Evolutionary conservation across 2,329 filamentous ascomycete genomes (phyloP).

Genomic region (Cladosporium sp.): DNA sequence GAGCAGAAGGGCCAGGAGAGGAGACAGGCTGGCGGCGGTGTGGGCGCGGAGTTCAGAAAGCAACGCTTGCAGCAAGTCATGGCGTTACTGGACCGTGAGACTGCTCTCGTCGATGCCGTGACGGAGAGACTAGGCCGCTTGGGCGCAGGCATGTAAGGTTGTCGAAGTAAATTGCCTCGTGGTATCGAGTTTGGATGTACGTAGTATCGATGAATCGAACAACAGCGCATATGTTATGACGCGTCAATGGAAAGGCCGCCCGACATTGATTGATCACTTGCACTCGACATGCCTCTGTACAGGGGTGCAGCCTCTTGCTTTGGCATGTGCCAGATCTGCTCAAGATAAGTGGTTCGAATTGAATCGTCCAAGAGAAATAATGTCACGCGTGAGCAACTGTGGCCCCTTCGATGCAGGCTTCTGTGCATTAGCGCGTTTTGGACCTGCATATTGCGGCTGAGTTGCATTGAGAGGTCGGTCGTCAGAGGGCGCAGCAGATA

Average conservation of each 20-base stretch:
- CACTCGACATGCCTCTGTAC: background rate
- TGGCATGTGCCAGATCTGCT: background rate
- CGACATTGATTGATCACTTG: background rate
- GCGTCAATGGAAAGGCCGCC: background rate
- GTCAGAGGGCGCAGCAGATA: conserved; percentile 9
- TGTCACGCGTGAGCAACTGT: background rate
- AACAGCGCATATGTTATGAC: background rate
- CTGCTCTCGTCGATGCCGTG: conserved; percentile 68
- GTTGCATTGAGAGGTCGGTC: background rate
- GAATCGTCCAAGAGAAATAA: background rate
- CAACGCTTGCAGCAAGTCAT: conserved; percentile 67
- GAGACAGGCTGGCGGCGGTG: conserved; percentile 50
- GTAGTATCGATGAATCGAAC: background rate
- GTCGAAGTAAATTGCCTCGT: background rate
- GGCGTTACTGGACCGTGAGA: conserved; percentile 65
- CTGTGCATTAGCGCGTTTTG: conserved; percentile 11
- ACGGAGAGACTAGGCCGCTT: conserved; percentile 64
- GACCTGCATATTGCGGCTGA: conserved; percentile 10
- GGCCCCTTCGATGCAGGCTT: conserved; percentile 9
- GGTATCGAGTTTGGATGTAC: background rate
- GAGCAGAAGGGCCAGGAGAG: conserved; percentile 33
- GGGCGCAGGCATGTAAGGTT: conserved; percentile 12
- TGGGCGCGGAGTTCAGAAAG: conserved; percentile 59
- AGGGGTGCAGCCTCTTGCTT: background rate
- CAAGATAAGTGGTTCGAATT: background rate